Evolutionary conservation across 2,329 filamentous ascomycete species (phyloP).

Genomic region (Pseudonectria foliicola): DNA sequence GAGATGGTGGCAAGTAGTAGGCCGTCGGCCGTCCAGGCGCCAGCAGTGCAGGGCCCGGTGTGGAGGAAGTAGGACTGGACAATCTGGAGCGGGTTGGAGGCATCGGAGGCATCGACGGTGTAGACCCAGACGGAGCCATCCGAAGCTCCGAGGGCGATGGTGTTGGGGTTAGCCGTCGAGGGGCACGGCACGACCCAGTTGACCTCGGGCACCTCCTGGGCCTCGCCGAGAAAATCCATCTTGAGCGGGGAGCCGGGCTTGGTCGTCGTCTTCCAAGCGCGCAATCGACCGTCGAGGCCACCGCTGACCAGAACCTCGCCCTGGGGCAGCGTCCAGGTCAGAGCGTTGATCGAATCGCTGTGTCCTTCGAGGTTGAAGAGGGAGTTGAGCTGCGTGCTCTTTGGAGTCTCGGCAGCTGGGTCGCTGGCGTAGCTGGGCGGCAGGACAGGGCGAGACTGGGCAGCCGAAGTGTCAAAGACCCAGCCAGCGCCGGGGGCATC

Average conservation of each 20-base stretch:
- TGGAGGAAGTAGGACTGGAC: slow-evolving; percentile 91
- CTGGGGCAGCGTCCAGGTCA: slow-evolving; percentile 73
- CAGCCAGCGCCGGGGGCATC: slow-evolving; percentile 71
- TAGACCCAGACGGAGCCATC: slow-evolving; percentile 97
- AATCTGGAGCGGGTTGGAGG: slow-evolving; percentile 61
- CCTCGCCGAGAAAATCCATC: slow-evolving; percentile 62
- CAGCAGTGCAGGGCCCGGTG: slow-evolving; percentile 78
- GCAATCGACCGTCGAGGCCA: slow-evolving; percentile 77
- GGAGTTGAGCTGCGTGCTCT: slow-evolving; percentile 52
- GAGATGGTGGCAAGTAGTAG: slow-evolving; percentile 79
- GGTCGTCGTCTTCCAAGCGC: slow-evolving; percentile 55
- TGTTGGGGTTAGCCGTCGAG: slow-evolving; percentile 62
- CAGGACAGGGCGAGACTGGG: slow-evolving; percentile 59
- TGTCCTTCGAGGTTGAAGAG: slow-evolving; percentile 81
- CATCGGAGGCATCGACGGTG: slow-evolving; percentile 63
- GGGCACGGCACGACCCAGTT: slow-evolving; percentile 84
- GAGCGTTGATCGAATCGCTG: slow-evolving; percentile 80
- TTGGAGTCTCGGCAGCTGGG: slow-evolving; percentile 44
- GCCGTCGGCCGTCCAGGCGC: slow-evolving; percentile 84
- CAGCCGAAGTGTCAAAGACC: slow-evolving; percentile 68
- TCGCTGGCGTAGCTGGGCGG: slow-evolving; percentile 67
- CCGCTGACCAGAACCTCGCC: slow-evolving; percentile 83
- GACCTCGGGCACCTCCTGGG: slow-evolving; percentile 88
- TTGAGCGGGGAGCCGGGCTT: slow-evolving; percentile 40
- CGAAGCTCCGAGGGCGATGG: slow-evolving; percentile 77